These are phyloP conservation scores for Zasmidium cellare DNA, from an alignment of 2,329 filamentous ascomycete genomes.

Conservation along the genomic window DNA sequence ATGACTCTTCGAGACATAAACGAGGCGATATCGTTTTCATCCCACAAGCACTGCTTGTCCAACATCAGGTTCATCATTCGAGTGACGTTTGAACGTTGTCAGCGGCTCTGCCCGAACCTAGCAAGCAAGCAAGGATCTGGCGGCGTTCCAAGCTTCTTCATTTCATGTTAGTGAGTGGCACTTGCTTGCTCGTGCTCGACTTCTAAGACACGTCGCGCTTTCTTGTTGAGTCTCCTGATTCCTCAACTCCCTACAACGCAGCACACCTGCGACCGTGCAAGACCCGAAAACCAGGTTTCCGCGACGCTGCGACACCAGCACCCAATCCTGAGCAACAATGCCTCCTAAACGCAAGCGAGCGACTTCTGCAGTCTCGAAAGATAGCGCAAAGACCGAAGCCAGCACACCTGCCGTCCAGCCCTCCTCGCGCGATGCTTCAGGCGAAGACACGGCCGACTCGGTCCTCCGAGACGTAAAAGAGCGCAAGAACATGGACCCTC, in stretches of 20 bases:
- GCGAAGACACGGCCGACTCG: constrained; percentile 75
- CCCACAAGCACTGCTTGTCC: no score
- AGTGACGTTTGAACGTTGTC: background rate
- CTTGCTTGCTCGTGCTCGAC: no score
- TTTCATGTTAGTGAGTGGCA: no score
- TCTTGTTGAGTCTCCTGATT: background rate
- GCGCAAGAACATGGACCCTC: constrained; percentile 61
- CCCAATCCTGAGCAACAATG: constrained; percentile 18
- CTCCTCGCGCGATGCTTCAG: constrained; percentile 77
- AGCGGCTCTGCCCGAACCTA: background rate
- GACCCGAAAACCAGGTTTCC: no score
- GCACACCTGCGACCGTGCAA: background rate
- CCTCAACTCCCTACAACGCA: background rate
- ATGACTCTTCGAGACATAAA: no score
- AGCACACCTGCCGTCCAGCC: constrained; percentile 4
- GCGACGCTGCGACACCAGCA: no score
- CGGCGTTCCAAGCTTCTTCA: background rate
- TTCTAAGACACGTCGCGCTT: background rate
- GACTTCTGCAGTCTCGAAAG: constrained; percentile 51
- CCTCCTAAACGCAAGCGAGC: constrained; percentile 77
- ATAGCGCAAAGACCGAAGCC: constrained; percentile 3
- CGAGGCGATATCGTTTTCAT: no score
- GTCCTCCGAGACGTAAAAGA: constrained; percentile 61
- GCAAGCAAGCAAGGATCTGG: background rate
- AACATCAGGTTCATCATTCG: background rate